phyloP scores from a whole-genome alignment of 2,329 filamentous ascomycete genomes.

The Thielaviopsis euricoi region DNA sequence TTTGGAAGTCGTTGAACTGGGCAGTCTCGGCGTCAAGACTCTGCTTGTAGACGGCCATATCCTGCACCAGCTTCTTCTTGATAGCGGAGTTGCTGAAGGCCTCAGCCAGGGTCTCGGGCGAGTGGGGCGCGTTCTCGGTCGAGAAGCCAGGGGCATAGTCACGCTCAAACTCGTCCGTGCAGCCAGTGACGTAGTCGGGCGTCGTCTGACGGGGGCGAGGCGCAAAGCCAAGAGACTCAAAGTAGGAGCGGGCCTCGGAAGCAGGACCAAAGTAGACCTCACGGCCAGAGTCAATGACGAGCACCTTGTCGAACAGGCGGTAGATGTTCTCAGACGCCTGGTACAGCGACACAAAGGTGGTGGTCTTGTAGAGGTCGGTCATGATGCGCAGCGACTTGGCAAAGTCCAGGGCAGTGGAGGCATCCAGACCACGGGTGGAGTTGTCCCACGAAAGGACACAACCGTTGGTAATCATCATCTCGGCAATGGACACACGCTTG shows the following conservation, averaged over 20 bases:
- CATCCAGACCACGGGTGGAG: constrained; percentile 51
- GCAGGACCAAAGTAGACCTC: constrained; percentile 63
- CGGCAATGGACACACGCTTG: constrained; percentile 67
- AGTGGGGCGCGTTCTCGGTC: constrained; percentile 49
- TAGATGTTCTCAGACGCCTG: constrained; percentile 75
- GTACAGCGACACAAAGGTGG: constrained; percentile 74
- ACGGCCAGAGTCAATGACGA: constrained; percentile 61
- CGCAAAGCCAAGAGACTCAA: constrained; percentile 60
- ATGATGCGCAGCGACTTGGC: constrained; percentile 57
- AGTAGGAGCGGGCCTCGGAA: constrained; percentile 52
- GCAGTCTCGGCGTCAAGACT: constrained; percentile 46
- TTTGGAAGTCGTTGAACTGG: constrained; percentile 58
- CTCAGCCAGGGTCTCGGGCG: constrained; percentile 46
- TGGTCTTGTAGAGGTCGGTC: constrained; percentile 70
- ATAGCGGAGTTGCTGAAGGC: constrained; percentile 53
- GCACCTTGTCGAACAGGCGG: constrained; percentile 64
- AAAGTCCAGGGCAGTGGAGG: constrained; percentile 51
- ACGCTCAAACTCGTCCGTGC: constrained; percentile 70
- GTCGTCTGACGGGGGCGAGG: constrained; percentile 64
- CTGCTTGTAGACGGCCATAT: constrained; percentile 55
- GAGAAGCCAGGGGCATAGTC: constrained; percentile 55
- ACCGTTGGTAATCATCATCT: constrained; percentile 62
- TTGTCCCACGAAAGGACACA: constrained; percentile 65
- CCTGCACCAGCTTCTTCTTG: constrained; percentile 37
- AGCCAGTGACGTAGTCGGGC: constrained; percentile 67